Conservation (phyloP, 176 grass and related monocot genomes). For the Dendrocalamus sinicus region DNA sequence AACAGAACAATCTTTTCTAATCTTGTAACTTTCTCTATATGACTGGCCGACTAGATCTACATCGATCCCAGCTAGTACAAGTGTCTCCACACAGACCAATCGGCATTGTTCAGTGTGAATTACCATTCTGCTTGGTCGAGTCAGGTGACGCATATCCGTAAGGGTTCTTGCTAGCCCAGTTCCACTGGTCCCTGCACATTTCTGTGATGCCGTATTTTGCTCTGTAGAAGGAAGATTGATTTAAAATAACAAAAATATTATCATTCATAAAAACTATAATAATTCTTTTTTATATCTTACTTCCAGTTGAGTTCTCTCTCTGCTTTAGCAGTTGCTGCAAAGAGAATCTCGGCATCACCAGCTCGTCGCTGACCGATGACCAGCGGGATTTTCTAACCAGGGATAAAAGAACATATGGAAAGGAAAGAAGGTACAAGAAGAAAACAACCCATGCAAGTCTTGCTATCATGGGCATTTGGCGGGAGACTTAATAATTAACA, state of each 20-base stretch:
- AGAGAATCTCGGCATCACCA: slow-evolving; percentile 93
- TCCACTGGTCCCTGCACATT: slow-evolving; percentile 92
- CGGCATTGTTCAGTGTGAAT: slow-evolving; percentile 40
- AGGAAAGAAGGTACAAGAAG: slow-evolving; percentile 16
- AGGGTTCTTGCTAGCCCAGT: slow-evolving; percentile 91
- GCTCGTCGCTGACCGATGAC: slow-evolving; percentile 72
- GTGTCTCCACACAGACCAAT: slow-evolving; percentile 34
- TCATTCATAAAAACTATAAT: neutral
- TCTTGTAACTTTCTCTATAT: slow-evolving; percentile 48
- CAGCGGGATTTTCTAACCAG: slow-evolving; percentile 84
- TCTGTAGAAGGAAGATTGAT: slow-evolving; percentile 51
- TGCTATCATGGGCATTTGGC: slow-evolving; percentile 13
- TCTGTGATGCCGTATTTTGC: slow-evolving; percentile 79
- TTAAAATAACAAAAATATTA: neutral
- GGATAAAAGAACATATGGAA: neutral
- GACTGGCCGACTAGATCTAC: slow-evolving; percentile 52
- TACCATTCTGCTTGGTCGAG: slow-evolving; percentile 60
- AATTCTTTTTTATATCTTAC: slow-evolving; percentile 51
- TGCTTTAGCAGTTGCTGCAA: slow-evolving; percentile 80
- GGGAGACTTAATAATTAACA: slow-evolving; percentile 12
- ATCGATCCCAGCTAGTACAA: slow-evolving; percentile 47
- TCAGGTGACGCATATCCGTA: slow-evolving; percentile 67
- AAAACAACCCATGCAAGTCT: neutral
- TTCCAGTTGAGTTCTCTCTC: slow-evolving; percentile 91
- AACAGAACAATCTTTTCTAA: slow-evolving; percentile 45